phyloP scores from a whole-genome alignment of 192 early-diverging fungal genomes.

The Tieghemiomyces parasiticus region DNA sequence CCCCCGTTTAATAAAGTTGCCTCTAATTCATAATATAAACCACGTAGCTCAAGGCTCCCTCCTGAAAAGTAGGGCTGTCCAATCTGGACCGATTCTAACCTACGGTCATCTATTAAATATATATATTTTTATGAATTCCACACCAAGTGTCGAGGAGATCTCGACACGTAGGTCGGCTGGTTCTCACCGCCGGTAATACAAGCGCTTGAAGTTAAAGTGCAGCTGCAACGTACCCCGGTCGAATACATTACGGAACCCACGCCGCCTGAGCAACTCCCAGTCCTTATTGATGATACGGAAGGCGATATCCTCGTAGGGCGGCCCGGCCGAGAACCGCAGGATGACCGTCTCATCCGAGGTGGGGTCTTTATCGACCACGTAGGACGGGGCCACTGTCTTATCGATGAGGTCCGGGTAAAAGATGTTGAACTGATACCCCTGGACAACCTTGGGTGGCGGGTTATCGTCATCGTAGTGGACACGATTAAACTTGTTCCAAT shows the following conservation, averaged over 20 bases:
- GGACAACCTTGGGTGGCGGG: slow-evolving; percentile 92
- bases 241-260: slow-evolving; percentile 62
- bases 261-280: slow-evolving; percentile 91
- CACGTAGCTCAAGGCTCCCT: too few relatives aligned
- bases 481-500: slow-evolving; percentile 99
- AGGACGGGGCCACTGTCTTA: slow-evolving; percentile 81
- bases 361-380: slow-evolving; percentile 58
- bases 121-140: too few relatives aligned
- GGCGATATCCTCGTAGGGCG: slow-evolving; percentile 96
- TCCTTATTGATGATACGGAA: slow-evolving; percentile 92
- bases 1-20: too few relatives aligned
- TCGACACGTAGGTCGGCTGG: too few relatives aligned
- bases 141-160: too few relatives aligned
- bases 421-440: slow-evolving; percentile 97
- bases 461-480: slow-evolving; percentile 97
- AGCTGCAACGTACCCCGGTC: slow-evolving; percentile 70
- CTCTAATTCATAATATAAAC: too few relatives aligned
- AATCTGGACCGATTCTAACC: too few relatives aligned
- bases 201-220: slow-evolving; percentile 72
- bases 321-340: slow-evolving; percentile 81
- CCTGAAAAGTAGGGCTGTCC: too few relatives aligned
- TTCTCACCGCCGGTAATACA: slow-evolving; percentile 54
- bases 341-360: slow-evolving; percentile 68
- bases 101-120: too few relatives aligned
- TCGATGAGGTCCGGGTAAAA: slow-evolving; percentile 98